Base-by-base conservation (phyloP, 2,329 filamentous ascomycete species). In the Aspergillus brunneoviolaceus region DNA sequence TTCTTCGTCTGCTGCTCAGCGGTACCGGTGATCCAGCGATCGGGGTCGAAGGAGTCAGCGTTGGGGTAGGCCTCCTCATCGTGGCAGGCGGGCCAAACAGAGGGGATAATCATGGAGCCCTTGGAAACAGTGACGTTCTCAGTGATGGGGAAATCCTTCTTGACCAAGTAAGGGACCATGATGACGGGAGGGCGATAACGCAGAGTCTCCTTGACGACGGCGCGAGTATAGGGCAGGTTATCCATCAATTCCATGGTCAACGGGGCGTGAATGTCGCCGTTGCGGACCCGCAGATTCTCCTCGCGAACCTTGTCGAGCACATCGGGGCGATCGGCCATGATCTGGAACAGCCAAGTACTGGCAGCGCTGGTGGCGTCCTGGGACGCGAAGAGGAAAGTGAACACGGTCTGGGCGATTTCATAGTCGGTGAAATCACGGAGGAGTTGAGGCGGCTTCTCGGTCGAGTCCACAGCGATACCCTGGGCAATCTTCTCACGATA, bases 291-390 rank as follows among this genome's bases (percentile, higher is more conserved):
- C 65, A 94, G 79, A 79, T 96, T 96, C 82, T 99, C 95, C 72
- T 96, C 92, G 50, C 94, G 91, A 58, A 99, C 86, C 69, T 91
- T 91, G 72, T 94, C 90, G 57, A 98, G 84, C 57, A 96, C 84
- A 61, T 98, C 94, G n/a, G 94, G 94, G 65, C 92, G 89, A 79
- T 98, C 92, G 51, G 95, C 93, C 81, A 92, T 88, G 71, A 92
- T 85, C 81, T 99, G 95, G 84, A 97, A 96, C 65, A 98, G 80
- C 92, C 95, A 98, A 56, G 93, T 97, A 70, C 86, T 87, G 63
- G 95, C 94, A 71, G 91, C 96, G 79, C 90, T 95, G 63, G 95
- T 97, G 66, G 95, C 95, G 76, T 99, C 95, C 79, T 98, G 95
- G 0, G 82, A 82, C 0, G 82, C 82, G 52, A 84, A 84, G 10